These are phyloP conservation scores for Pseudotulostoma volvatum DNA, from an alignment of 495 filamentous ascomycete species.

Conservation along the genomic window DNA sequence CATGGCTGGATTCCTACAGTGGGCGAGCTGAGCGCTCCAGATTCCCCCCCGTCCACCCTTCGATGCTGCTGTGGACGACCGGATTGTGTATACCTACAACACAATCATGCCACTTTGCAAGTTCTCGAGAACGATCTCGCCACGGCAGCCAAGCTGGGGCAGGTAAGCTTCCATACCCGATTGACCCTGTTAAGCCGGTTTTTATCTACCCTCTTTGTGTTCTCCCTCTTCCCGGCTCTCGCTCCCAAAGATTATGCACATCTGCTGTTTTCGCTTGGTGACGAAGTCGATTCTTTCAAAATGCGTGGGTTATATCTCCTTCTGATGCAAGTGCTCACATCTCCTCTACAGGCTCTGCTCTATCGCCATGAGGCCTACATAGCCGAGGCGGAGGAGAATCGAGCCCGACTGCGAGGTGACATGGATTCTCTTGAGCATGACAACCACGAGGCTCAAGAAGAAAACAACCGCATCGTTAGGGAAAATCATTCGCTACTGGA, in stretches of 20 bases:
- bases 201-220: conserved; percentile 3
- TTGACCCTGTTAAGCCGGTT: conserved; percentile 4
- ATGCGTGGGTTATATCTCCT: conserved; percentile 12
- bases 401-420: conserved; percentile 45
- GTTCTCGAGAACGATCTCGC: conserved; percentile 74
- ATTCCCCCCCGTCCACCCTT: conserved; percentile 17
- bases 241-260: too few species aligned
- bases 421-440: conserved; percentile 66
- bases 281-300: too few species aligned
- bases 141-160: conserved; percentile 69
- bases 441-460: conserved; percentile 53
- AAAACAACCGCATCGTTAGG: conserved; percentile 55
- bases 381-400: conserved; percentile 72
- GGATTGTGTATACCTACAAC: conserved; percentile 63
- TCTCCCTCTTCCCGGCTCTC: background rate
- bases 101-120: conserved; percentile 61
- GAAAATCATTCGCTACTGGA: conserved; percentile 67
- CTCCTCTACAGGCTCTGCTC: conserved; percentile 70
- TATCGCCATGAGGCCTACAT: conserved; percentile 87
- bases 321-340: too few species aligned
- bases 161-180: conserved; percentile 40
- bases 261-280: too few species aligned
- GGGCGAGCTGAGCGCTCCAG: conserved; percentile 24
- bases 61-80: conserved; percentile 72
- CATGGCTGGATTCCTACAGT: conserved; percentile 14